Conservation (phyloP, 371 early-diverging fungal species). For the Chytridium lagenaria region DNA sequence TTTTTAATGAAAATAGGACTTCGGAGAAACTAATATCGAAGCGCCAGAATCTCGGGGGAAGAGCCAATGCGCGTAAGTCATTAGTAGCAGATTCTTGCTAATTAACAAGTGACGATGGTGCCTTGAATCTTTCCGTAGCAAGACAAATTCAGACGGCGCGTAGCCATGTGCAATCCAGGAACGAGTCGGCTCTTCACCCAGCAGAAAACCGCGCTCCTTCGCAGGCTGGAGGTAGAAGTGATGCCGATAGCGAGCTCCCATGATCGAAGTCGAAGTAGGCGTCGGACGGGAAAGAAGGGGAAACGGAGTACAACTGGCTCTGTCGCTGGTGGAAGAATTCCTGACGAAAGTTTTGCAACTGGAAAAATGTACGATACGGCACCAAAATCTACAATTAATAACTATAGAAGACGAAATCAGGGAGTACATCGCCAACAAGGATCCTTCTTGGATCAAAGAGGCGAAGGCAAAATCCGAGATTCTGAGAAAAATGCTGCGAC, state of each 20-base stretch:
- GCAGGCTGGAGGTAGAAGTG: background rate
- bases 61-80: too few relatives aligned
- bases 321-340: background rate
- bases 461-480: slow-evolving; percentile 32
- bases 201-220: background rate
- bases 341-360: too few relatives aligned
- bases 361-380: background rate
- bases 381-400: too few relatives aligned
- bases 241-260: background rate
- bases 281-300: background rate
- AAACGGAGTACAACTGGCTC: background rate
- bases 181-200: too few relatives aligned
- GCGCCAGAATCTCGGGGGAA: too few relatives aligned
- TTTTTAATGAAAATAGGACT: background rate
- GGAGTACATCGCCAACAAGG: slow-evolving; percentile 36
- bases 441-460: slow-evolving; percentile 41
- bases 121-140: background rate
- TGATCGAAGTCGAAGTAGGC: background rate
- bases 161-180: background rate
- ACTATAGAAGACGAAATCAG: slow-evolving; percentile 36
- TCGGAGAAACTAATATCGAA: too few relatives aligned
- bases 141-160: background rate
- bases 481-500: slow-evolving; percentile 25
- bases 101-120: background rate
- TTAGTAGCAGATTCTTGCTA: too few relatives aligned